Conservation (phyloP, 257 asterid genomes). For the Solanum rostratum region DNA sequence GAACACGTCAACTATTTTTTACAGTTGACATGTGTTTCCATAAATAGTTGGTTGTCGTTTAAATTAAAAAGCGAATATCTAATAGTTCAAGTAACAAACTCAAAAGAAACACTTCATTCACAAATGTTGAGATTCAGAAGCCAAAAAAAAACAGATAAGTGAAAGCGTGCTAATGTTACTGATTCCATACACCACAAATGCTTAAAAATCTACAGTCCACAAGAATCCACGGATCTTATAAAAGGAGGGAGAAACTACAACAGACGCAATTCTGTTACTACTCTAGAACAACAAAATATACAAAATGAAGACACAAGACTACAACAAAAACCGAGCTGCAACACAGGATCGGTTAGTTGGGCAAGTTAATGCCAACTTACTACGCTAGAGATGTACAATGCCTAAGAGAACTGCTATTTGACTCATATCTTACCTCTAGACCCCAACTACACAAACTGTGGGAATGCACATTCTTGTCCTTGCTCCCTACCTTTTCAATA, state of each 20-base stretch:
- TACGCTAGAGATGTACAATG: conserved; percentile 7
- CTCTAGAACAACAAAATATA: not conserved
- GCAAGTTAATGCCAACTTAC: conserved; percentile 1
- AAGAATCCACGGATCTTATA: not conserved
- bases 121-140: not conserved
- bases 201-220: not conserved
- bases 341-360: not conserved
- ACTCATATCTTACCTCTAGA: not conserved
- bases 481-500: not conserved
- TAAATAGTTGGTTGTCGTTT: not conserved
- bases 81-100: not conserved
- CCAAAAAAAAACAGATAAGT: not conserved
- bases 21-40: not conserved
- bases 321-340: conserved; percentile 3
- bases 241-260: not conserved
- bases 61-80: not conserved
- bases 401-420: not conserved
- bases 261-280: not conserved
- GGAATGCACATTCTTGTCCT: not conserved
- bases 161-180: not conserved
- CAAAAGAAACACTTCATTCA: not conserved
- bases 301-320: conserved; percentile 1
- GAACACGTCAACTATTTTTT: not conserved
- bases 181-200: not conserved
- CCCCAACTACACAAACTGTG: conserved; percentile 5